Percentiles rank a stretch among this genome's conserved stretches.
Conservation (phyloP, 495 filamentous ascomycete species). For the Bacidia rubella region DNA sequence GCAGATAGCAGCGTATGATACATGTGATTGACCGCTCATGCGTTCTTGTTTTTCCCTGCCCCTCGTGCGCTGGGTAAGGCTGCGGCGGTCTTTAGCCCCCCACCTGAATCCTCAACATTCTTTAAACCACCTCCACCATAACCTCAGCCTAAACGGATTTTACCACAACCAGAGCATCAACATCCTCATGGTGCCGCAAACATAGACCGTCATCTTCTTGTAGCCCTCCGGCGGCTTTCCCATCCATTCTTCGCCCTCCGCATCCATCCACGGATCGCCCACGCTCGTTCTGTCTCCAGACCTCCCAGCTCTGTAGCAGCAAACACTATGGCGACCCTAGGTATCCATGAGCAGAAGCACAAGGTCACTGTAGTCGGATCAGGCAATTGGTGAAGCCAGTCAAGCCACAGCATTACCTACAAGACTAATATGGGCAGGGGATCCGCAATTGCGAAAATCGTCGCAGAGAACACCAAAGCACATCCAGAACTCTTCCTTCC, state of each 20-base stretch:
- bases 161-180: no score
- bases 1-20: no score
- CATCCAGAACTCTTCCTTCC: conserved; percentile 70
- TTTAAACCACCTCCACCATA: no score
- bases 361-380: conserved; percentile 91
- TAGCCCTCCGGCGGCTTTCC: conserved; percentile 6
- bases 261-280: background rate
- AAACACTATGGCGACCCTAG: conserved; percentile 30
- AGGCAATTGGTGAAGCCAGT: conserved; percentile 69
- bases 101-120: no score
- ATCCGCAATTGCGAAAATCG: conserved; percentile 90
- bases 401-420: conserved; percentile 3
- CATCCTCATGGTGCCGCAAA: background rate
- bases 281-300: background rate
- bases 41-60: no score
- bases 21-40: no score
- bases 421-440: conserved; percentile 46
- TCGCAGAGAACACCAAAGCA: conserved; percentile 75
- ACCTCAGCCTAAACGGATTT: no score
- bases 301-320: background rate
- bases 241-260: background rate
- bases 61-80: no score
- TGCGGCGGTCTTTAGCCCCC: no score
- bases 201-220: background rate
- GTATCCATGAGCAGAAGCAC: conserved; percentile 53